Conservation (phyloP, 2,329 filamentous ascomycete genomes). For the Talaromyces piceae region DNA sequence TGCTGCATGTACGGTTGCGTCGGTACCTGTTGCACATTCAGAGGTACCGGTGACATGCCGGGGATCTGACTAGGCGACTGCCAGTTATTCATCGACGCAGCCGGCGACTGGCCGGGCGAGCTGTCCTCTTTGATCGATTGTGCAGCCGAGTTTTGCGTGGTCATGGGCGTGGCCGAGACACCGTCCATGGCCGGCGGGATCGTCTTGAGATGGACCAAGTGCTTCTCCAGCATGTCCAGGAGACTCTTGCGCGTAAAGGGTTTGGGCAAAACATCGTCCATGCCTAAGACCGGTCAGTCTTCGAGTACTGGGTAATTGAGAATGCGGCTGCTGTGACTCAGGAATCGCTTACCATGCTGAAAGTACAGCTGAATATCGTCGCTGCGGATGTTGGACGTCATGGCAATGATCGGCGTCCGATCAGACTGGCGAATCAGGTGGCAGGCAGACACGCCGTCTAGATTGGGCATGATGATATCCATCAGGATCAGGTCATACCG, state of each 20-base stretch:
- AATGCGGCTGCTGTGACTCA: no score
- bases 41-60: slow-evolving; percentile 49
- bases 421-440: slow-evolving; percentile 86
- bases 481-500: slow-evolving; percentile 70
- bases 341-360: slow-evolving; percentile 86
- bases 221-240: slow-evolving; percentile 78
- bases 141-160: slow-evolving; percentile 43
- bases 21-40: slow-evolving; percentile 37
- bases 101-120: slow-evolving; percentile 55
- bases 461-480: slow-evolving; percentile 95
- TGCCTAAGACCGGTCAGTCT: slow-evolving; percentile 51
- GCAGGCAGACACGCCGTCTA: slow-evolving; percentile 91
- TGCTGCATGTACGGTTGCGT: slow-evolving; percentile 36
- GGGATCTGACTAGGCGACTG: slow-evolving; percentile 55
- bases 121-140: slow-evolving; percentile 57
- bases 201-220: slow-evolving; percentile 76
- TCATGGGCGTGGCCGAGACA: slow-evolving; percentile 39
- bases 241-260: slow-evolving; percentile 89
- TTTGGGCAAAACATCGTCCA: slow-evolving; percentile 96
- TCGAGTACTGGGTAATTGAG: no score
- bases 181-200: slow-evolving; percentile 48
- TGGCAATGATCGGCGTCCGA: slow-evolving; percentile 81
- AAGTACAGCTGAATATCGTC: slow-evolving; percentile 98
- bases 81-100: slow-evolving; percentile 53
- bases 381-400: slow-evolving; percentile 96